Conservation (phyloP, 805 yeast species). For the Pichia occidentalis region DNA sequence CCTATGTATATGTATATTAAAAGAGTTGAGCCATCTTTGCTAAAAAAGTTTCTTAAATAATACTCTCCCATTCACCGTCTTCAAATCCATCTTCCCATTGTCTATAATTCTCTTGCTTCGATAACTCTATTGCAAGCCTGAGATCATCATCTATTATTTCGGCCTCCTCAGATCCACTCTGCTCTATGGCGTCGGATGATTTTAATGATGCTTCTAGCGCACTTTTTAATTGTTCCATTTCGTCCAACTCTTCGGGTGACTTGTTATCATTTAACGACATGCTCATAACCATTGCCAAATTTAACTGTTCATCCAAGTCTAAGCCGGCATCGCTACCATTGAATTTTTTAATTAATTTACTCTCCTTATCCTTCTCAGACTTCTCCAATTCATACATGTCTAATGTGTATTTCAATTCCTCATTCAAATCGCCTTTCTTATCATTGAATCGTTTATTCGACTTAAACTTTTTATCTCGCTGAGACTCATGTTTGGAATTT, state of each 20-base stretch:
- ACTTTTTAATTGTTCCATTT: background rate
- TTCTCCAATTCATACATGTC: constrained; percentile 24
- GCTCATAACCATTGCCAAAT: constrained; percentile 39
- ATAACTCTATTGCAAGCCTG: constrained; percentile 13
- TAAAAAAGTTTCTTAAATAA: background rate
- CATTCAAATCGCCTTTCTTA: constrained; percentile 20
- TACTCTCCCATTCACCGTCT: constrained; percentile 10
- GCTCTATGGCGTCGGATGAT: background rate
- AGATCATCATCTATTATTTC: constrained; percentile 14
- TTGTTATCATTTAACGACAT: constrained; percentile 23
- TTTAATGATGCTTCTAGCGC: constrained; percentile 4
- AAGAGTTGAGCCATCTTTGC: background rate
- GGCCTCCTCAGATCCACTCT: background rate
- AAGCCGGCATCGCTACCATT: constrained; percentile 35
- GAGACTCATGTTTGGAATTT: constrained; percentile 21
- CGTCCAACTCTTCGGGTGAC: background rate
- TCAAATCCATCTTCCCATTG: constrained; percentile 2
- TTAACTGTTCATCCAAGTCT: constrained; percentile 36
- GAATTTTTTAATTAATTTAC: constrained; percentile 34
- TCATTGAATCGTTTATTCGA: constrained; percentile 9
- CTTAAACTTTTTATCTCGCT: constrained; percentile 15
- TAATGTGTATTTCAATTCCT: constrained; percentile 31
- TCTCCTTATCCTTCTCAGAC: constrained; percentile 21
- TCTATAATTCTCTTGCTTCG: constrained; percentile 12
- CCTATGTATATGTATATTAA: background rate